phyloP scores from a whole-genome alignment of 192 early-diverging fungal genomes.

The Coemansia sp. region DNA sequence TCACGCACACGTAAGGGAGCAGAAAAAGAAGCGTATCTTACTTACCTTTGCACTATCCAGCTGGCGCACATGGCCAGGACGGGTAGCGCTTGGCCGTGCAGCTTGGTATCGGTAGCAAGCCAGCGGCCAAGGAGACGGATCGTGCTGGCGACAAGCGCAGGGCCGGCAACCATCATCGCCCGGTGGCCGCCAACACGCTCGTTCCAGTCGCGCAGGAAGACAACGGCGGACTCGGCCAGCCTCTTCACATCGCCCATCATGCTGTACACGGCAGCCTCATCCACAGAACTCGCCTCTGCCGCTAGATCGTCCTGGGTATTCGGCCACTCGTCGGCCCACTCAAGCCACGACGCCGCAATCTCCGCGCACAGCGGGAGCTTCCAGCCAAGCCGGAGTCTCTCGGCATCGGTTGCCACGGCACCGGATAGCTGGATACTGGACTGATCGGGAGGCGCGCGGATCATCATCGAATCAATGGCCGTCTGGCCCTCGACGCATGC shows the following conservation, averaged over 20 bases:
- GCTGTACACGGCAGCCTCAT: conserved; percentile 26
- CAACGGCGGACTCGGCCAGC: conserved; percentile 22
- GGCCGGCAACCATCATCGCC: conserved; percentile 19
- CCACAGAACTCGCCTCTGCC: neutral
- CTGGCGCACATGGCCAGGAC: conserved; percentile 38
- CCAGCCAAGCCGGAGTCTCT: conserved; percentile 32
- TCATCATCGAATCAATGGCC: conserved; percentile 49
- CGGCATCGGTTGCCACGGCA: neutral
- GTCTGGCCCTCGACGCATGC: conserved; percentile 44
- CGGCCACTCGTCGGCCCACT: conserved; percentile 38
- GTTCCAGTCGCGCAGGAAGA: conserved; percentile 37
- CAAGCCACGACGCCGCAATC: conserved; percentile 43
- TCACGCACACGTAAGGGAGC: neutral
- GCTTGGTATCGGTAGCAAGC: conserved; percentile 49
- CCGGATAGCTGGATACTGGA: neutral
- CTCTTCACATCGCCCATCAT: conserved; percentile 38
- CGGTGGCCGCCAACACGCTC: conserved; percentile 24
- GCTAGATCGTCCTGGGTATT: conserved; percentile 22
- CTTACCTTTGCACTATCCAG: conserved; percentile 32
- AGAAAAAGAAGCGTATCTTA: neutral
- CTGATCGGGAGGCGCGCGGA: conserved; percentile 9
- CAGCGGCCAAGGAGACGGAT: conserved; percentile 34
- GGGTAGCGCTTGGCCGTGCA: conserved; percentile 34
- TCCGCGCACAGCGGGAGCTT: conserved; percentile 45
- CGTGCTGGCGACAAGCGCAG: conserved; percentile 24